phyloP scores from a whole-genome alignment of 306 rosid genomes.

The Vigna radiata region DNA sequence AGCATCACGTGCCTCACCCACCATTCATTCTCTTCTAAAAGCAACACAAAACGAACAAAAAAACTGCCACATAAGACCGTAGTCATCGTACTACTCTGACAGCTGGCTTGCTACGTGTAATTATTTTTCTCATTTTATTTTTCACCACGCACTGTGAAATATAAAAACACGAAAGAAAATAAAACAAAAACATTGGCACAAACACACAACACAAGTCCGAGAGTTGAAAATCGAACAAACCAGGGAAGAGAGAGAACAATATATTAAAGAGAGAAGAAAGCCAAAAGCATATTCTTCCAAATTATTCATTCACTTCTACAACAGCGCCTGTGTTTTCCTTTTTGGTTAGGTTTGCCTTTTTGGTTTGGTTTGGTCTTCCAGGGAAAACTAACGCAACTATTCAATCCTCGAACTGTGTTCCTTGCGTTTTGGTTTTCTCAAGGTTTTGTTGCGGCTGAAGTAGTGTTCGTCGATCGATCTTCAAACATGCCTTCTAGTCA shows the following conservation, averaged over 20 bases:
- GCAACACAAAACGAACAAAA: too few relatives aligned
- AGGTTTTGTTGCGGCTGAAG: neutral
- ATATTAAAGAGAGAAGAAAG: conserved; percentile 1
- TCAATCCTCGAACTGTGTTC: neutral
- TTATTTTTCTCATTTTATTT: neutral
- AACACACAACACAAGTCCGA: neutral
- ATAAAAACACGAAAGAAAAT: neutral
- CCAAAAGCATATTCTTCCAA: neutral
- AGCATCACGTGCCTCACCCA: conserved; percentile 35
- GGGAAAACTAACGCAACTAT: conserved; percentile 31
- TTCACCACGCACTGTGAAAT: neutral
- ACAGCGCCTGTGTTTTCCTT: neutral
- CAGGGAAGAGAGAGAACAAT: neutral
- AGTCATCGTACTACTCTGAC: conserved; percentile 17
- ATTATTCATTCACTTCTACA: neutral
- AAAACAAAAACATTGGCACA: too few relatives aligned
- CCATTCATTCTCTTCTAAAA: neutral
- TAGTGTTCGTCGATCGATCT: conserved; percentile 22
- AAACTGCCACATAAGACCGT: neutral
- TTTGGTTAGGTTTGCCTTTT: neutral
- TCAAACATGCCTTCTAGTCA: conserved; percentile 89
- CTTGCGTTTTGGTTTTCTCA: neutral
- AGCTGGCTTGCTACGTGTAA: neutral
- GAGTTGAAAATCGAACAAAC: conserved; percentile 23
- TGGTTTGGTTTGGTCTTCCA: neutral